Evolutionary conservation across 257 asterid species (phyloP).

Genomic region (Gynochthodes officinalis): DNA sequence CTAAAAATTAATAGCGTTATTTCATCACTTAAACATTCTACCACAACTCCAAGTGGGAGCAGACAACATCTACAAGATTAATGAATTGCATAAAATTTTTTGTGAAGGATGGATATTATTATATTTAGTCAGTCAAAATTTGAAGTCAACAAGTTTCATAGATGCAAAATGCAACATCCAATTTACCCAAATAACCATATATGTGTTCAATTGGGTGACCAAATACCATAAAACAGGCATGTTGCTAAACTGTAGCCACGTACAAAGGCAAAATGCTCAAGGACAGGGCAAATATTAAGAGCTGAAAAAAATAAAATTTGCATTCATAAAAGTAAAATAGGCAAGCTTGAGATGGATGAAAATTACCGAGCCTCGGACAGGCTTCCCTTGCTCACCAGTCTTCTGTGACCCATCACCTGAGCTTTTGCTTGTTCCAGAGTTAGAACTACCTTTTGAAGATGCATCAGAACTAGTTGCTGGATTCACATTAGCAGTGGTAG

Average conservation of each 20-base stretch:
- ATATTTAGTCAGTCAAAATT: neutral
- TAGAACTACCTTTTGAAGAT: constrained; percentile 32
- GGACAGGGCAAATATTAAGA: neutral
- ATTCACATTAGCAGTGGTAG: constrained; percentile 26
- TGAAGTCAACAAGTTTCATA: neutral
- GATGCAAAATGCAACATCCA: neutral
- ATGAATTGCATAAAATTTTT: neutral
- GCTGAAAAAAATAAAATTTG: neutral
- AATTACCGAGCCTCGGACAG: constrained; percentile 73
- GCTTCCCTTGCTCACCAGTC: constrained; percentile 53
- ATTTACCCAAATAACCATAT: neutral
- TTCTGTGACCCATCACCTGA: constrained; percentile 47
- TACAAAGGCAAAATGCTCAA: neutral
- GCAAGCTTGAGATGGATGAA: neutral
- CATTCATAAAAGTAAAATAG: neutral
- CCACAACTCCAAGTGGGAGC: neutral
- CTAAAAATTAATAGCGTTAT: neutral
- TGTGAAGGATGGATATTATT: too few species aligned
- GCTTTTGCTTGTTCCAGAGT: constrained; percentile 39
- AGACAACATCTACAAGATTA: neutral
- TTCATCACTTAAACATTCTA: neutral
- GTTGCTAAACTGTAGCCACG: neutral
- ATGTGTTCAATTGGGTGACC: neutral
- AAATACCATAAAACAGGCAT: neutral
- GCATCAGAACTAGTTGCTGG: constrained; percentile 39